A percentile compares a stretch with the other conserved stretches of the same genome.
Evolutionary conservation across 73 alveolate species (phyloP).

Genomic region (Paramecium tetraurelia): DNA sequence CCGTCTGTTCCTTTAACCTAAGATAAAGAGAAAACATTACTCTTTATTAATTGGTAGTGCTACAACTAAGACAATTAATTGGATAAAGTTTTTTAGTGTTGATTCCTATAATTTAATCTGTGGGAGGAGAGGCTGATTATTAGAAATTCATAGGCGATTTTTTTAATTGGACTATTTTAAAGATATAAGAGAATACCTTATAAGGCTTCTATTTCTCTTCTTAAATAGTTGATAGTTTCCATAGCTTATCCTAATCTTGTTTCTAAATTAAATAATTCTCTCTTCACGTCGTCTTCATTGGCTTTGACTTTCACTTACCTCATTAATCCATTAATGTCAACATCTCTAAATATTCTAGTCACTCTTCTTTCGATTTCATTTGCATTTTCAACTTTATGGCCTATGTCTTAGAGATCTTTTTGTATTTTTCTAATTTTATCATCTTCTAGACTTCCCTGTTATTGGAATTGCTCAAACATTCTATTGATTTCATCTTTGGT

Average conservation of each 20-base stretch:
- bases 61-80: slow-evolving; percentile 53
- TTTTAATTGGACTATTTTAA: neutral
- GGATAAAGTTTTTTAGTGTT: slow-evolving; percentile 54
- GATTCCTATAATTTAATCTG: neutral
- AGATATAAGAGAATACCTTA: neutral
- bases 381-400: slow-evolving; percentile 52
- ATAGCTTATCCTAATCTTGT: slow-evolving; percentile 8
- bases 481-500: slow-evolving; percentile 57
- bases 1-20: slow-evolving; percentile 50
- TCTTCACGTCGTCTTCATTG: slow-evolving; percentile 48
- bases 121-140: slow-evolving; percentile 13
- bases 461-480: slow-evolving; percentile 18
- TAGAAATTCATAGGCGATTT: slow-evolving; percentile 22
- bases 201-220: slow-evolving; percentile 55
- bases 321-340: slow-evolving; percentile 55
- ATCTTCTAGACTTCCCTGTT: slow-evolving; percentile 51
- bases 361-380: slow-evolving; percentile 57
- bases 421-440: slow-evolving; percentile 49
- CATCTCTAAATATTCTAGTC: slow-evolving; percentile 52
- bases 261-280: slow-evolving; percentile 31
- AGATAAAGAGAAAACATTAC: neutral
- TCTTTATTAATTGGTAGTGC: neutral
- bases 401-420: slow-evolving; percentile 52
- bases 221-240: slow-evolving; percentile 27
- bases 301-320: slow-evolving; percentile 41